Evolutionary conservation across 371 early-diverging fungal species (phyloP), one percentile per base, ranked within the genome.

Genomic region (Basidiobolus meristosporus): DNA sequence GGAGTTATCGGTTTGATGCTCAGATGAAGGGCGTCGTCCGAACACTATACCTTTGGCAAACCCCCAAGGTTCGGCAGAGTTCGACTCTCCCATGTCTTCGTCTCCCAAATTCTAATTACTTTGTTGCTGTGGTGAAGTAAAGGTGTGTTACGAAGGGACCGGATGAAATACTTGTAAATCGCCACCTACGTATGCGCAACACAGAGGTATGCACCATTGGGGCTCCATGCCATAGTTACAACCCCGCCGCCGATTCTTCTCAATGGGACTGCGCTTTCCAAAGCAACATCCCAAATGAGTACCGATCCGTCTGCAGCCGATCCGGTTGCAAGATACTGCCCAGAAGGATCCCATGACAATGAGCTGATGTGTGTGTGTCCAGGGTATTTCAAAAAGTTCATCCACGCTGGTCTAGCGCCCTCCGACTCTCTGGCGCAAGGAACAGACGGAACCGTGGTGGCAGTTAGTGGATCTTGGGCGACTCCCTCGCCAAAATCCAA

Each of bases 81-180:
- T 34, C n/a, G n/a, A n/a, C n/a, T n/a, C n/a, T n/a, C n/a, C 34
- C 34, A 34, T 34, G 34, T 34, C 18, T 34, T 34, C 5, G 34
- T 34, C 12, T 34, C 34, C 34, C 34, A 34, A 16, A 34, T n/a
- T 7, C 34, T 14, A 7, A 34, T 7, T 34, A 18, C 34, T 16
- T 34, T 18, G 18, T 34, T 18, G 14, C 34, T 34, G n/a, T n/a
- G n/a, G n/a, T n/a, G n/a, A 34, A n/a, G 12, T 34, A 34, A 16
- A 34, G 12, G 7, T 7, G 34, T 34, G 14, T 16, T 34, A 16
- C 5, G 4, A 7, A 4, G 5, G 18, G 34, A 7, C 14, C 12
- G 18, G 14, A 7, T 7, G 18, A 7, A 34, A 16, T 14, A 34
- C 14, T 34, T 4, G n/a, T 16, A 7, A n/a, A 7, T 34, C 4